Evolutionary conservation across 1,284 basidiomycete genomes (phyloP).

Genomic region (Thelephora terrestris): DNA sequence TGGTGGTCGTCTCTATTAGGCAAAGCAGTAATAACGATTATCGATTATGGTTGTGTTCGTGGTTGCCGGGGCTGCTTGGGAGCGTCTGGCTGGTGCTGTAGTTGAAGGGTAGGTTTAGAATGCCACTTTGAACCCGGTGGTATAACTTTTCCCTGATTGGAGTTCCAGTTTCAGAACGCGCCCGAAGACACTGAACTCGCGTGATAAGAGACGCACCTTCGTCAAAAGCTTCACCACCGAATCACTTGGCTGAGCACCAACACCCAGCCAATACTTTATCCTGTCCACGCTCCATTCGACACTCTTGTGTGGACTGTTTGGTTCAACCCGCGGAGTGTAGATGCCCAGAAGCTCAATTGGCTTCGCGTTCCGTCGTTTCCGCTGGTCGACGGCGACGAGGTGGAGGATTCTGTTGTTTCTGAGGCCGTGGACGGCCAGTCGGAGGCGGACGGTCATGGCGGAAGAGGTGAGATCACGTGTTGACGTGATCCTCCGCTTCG

Average conservation of each 20-base stretch:
- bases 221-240: slow-evolving; percentile 73
- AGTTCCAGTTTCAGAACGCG: slow-evolving; percentile 10
- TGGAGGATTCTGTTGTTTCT: slow-evolving; percentile 79
- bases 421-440: slow-evolving; percentile 78
- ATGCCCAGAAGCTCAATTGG: slow-evolving; percentile 87
- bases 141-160: slow-evolving; percentile 31
- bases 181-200: not conserved
- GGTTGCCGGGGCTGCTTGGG: not conserved
- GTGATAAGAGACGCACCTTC: slow-evolving; percentile 48
- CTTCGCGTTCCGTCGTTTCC: slow-evolving; percentile 73
- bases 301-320: slow-evolving; percentile 51
- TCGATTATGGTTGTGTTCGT: not conserved
- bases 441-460: slow-evolving; percentile 76
- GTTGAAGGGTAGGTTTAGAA: slow-evolving; percentile 4
- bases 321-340: slow-evolving; percentile 63
- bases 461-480: not conserved
- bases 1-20: slow-evolving; percentile 2
- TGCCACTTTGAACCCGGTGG: slow-evolving; percentile 38
- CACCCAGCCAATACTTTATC: slow-evolving; percentile 81
- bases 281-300: slow-evolving; percentile 87
- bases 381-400: slow-evolving; percentile 76
- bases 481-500: no score
- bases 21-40: not conserved
- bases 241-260: slow-evolving; percentile 79
- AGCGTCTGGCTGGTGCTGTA: not conserved